Evolutionary conservation across 192 early-diverging fungal species (phyloP), one percentile per base, ranked within the genome.

Genomic region (Coemansia sp.): DNA sequence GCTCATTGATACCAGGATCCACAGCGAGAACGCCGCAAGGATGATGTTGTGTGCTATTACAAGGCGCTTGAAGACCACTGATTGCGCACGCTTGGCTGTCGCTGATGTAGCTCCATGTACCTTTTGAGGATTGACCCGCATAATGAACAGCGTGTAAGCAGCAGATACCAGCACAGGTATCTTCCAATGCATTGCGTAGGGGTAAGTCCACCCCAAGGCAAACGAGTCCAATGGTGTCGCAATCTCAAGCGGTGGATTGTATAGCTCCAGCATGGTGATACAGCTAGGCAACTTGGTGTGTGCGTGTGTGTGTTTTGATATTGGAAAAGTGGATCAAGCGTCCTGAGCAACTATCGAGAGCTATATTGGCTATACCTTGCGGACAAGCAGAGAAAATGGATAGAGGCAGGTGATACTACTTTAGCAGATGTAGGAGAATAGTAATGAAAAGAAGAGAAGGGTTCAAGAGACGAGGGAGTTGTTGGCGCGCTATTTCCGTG

Each of bases 41-140:
- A 76, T 45, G 51, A 90, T 71, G 72, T 95, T 95, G 81, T 95
- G 94, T 0, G 88, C 64, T 69, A 93, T 88, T 15, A 94, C 91
- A 63, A 93, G 83, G 15, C 83, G 80, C 73, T 89, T 95, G 84
- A 95, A 93, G 35, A 72, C 60, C 8, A 73, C 67, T 9, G 74
- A 67, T 55, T 76, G 63, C 15, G 70, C 74, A 6, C 74, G 73
- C 60, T 64, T 52, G 38, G 64, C 53, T 1, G 64, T 52, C 21
- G 33, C 30, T 14, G 65, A n/a, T 20, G 46, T 46, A 45, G 59
- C 20, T 0, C 63, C 35, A 16, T 36, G 49, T 2, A 62, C 24
- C 60, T 82, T 82, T 59, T 74, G 74, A 38, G 79, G 79, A 39
- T 76, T 82, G 21, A 35, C 69, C 12, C 61, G 68, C 62, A 73